Conservation (phyloP, 495 filamentous ascomycete species). For the Alectoria sarmentosa region DNA sequence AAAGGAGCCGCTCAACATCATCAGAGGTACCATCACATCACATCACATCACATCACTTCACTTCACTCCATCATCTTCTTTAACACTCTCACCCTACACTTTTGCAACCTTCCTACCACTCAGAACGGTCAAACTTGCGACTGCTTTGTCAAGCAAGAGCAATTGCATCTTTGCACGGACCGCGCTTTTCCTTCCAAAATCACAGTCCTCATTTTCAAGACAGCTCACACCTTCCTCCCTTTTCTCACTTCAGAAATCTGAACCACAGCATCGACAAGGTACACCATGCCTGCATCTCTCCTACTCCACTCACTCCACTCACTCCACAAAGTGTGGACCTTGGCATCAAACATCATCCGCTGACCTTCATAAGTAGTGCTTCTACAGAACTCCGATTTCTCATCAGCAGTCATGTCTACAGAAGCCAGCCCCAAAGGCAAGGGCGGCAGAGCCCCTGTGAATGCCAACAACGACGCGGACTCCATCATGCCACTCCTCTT, state of each 20-base stretch:
- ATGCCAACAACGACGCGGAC: constrained; percentile 1
- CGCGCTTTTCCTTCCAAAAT: background rate
- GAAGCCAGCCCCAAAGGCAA: background rate
- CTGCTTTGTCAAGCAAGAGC: background rate
- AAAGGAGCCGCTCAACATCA: background rate
- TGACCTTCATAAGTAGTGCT: background rate
- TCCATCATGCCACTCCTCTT: constrained; percentile 14
- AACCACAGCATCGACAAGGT: background rate
- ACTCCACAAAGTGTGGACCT: background rate
- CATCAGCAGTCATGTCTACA: background rate
- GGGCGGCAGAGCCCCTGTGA: background rate
- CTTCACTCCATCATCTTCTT: background rate
- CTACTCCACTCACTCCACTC: background rate
- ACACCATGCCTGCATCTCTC: background rate
- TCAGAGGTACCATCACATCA: background rate
- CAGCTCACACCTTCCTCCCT: background rate
- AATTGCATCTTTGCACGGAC: background rate
- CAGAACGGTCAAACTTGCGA: background rate
- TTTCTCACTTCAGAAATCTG: background rate
- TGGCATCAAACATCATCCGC: background rate
- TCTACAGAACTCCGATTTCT: background rate
- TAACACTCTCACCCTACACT: background rate
- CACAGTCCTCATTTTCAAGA: background rate
- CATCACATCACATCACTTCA: background rate
- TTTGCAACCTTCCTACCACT: background rate